Percentiles rank a stretch among this genome's conserved stretches.
Conservation (phyloP, 305 asterid species). For the Solanum hybrid region DNA sequence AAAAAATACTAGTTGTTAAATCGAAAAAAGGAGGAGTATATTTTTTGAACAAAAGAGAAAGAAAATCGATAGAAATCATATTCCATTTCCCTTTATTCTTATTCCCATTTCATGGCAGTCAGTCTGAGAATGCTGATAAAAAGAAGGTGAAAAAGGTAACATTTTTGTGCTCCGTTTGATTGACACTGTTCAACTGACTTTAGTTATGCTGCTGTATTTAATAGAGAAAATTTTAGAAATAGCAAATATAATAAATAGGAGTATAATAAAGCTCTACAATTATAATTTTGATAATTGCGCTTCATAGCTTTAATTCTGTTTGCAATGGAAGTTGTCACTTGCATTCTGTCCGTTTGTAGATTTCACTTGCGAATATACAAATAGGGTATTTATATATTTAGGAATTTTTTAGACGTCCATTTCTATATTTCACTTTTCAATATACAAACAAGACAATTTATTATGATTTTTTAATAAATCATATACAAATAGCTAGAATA, state of each 20-base stretch:
- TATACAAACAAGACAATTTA: not conserved
- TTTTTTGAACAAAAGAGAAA: not conserved
- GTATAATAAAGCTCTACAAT: no score
- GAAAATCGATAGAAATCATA: not conserved
- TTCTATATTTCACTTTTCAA: not conserved
- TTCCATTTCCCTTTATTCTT: not conserved
- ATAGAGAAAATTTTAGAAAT: no score
- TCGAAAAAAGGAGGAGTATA: not conserved
- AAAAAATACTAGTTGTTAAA: not conserved
- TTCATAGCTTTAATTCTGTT: fast-evolving
- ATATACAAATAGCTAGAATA: no score
- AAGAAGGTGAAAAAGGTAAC: not conserved
- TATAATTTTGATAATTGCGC: no score
- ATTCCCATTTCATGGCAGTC: not conserved
- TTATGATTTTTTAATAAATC: not conserved
- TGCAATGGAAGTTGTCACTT: not conserved
- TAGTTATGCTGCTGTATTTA: not conserved
- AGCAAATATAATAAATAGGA: no score
- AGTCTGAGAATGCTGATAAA: not conserved
- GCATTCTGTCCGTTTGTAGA: not conserved
- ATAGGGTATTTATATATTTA: no score
- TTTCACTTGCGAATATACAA: not conserved
- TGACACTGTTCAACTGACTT: not conserved
- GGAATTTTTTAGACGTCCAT: no score
- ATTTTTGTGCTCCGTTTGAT: not conserved